A percentile compares a stretch with the other conserved stretches of the same genome.
phyloP scores from a whole-genome alignment of 768 basidiomycete genomes.

The Hericium alpestre region DNA sequence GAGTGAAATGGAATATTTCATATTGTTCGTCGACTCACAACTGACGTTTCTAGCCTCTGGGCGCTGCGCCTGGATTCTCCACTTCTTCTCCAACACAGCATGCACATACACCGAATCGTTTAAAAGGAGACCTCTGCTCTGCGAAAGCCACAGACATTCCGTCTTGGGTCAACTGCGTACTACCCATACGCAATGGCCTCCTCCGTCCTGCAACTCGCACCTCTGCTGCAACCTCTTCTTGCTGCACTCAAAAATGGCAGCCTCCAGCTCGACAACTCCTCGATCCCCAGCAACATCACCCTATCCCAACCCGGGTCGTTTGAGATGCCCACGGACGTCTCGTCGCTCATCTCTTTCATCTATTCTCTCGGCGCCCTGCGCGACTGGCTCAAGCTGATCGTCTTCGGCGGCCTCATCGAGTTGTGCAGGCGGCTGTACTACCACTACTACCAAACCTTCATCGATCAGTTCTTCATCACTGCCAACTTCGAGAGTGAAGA shows the following conservation, averaged over 20 bases:
- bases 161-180: too few species aligned
- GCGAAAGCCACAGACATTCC: too few species aligned
- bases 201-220: background rate
- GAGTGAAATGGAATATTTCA: too few species aligned
- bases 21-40: too few species aligned
- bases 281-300: background rate
- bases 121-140: too few species aligned
- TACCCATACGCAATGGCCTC: background rate
- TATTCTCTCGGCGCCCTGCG: conserved; percentile 44
- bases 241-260: background rate
- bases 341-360: conserved; percentile 32
- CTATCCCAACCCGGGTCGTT: too few species aligned
- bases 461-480: conserved; percentile 50
- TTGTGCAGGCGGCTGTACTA: conserved; percentile 38
- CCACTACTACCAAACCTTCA: conserved; percentile 30
- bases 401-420: conserved; percentile 55
- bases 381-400: conserved; percentile 56
- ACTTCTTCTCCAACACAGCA: too few species aligned
- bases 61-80: too few species aligned
- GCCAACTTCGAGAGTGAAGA: conserved; percentile 53
- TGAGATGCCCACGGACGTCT: conserved; percentile 19
- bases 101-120: too few species aligned
- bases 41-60: too few species aligned
- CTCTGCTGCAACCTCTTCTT: background rate
- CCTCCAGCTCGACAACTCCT: background rate